These are phyloP conservation scores for Fonsecaea pedrosoi DNA, from an alignment of 2,329 filamentous ascomycete genomes.

Conservation along the genomic window DNA sequence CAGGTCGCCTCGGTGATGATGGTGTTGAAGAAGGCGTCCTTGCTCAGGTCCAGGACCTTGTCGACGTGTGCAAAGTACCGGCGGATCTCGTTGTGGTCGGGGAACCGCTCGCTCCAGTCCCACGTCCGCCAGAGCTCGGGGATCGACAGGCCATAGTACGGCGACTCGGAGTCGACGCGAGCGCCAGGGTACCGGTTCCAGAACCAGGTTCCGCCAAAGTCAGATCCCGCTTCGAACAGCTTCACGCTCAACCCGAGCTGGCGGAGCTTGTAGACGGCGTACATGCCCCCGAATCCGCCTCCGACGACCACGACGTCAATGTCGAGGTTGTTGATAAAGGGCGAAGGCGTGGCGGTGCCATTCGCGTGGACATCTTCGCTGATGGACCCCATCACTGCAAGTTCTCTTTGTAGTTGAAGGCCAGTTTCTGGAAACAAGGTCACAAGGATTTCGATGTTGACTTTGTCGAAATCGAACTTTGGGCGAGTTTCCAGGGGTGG, in stretches of 20 bases:
- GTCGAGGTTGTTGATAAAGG: too few relatives aligned
- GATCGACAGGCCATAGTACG: slow-evolving; percentile 57
- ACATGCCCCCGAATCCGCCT: neutral
- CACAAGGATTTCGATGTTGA: too few relatives aligned
- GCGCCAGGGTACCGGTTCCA: slow-evolving; percentile 45
- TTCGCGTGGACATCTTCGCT: too few relatives aligned
- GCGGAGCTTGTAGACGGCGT: neutral
- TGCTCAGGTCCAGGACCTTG: neutral
- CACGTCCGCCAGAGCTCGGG: slow-evolving; percentile 53
- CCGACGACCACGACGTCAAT: neutral
- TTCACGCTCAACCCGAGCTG: neutral
- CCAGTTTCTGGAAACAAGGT: too few relatives aligned
- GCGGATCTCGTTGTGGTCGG: slow-evolving; percentile 4
- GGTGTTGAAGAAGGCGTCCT: neutral
- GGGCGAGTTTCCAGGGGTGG: too few relatives aligned
- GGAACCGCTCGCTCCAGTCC: slow-evolving; percentile 21
- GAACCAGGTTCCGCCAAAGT: neutral
- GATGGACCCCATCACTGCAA: too few relatives aligned
- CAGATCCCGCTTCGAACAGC: neutral
- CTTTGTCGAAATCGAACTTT: too few relatives aligned
- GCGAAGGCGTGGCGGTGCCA: too few relatives aligned
- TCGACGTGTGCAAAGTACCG: neutral
- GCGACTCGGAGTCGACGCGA: slow-evolving; percentile 54
- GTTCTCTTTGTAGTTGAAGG: too few relatives aligned
- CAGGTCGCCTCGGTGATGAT: neutral